These are phyloP conservation scores for Pestalotiopsis sp. DNA, from an alignment of 2,329 filamentous ascomycete genomes.

Conservation along the genomic window DNA sequence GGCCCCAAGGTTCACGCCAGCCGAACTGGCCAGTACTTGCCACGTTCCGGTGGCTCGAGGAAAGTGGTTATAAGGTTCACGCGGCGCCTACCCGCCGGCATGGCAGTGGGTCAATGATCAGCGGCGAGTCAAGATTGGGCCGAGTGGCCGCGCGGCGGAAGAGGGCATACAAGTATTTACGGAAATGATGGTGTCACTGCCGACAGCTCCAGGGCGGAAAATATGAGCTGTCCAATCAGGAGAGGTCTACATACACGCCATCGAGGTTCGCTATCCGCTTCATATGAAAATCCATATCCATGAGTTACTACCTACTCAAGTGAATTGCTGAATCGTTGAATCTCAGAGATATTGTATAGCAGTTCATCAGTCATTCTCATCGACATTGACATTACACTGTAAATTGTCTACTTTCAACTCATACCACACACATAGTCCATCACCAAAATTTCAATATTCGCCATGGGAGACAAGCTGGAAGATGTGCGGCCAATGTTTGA, in stretches of 20 bases:
- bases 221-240: neutral
- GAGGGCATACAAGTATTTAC: neutral
- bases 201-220: neutral
- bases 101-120: neutral
- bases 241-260: neutral
- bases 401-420: neutral
- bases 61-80: neutral
- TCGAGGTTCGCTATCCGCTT: neutral
- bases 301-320: neutral
- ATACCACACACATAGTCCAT: neutral
- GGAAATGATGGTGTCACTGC: neutral
- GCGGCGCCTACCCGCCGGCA: neutral
- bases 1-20: neutral
- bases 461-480: constrained; percentile 19
- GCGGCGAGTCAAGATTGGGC: neutral
- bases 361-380: neutral
- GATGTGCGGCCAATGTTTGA: constrained; percentile 34
- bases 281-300: neutral
- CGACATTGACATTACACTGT: neutral
- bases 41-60: neutral
- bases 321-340: neutral
- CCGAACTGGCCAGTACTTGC: neutral
- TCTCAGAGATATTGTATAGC: neutral
- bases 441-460: neutral
- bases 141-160: constrained; percentile 2